Conservation (phyloP, 2,329 filamentous ascomycete species). For the Corinectria fuckeliana region DNA sequence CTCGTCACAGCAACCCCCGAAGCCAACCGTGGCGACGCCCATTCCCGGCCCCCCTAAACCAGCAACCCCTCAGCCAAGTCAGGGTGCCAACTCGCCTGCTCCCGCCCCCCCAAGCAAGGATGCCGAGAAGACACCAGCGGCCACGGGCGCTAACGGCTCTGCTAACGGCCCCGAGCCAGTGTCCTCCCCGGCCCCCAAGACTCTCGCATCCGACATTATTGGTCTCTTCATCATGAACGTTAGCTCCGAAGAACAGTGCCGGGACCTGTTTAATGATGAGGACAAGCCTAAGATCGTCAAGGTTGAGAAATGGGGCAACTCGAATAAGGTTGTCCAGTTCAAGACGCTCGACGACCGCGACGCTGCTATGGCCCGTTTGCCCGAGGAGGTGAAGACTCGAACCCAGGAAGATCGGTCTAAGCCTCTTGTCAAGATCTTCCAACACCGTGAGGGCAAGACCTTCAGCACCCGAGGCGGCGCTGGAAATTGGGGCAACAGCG, state of each 20-base stretch:
- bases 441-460: conserved; percentile 66
- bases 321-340: conserved; percentile 88
- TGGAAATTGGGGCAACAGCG: conserved; percentile 71
- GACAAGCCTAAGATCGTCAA: conserved; percentile 81
- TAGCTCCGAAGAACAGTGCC: conserved; percentile 81
- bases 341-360: conserved; percentile 80
- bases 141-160: conserved; percentile 60
- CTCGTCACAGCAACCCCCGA: conserved; percentile 48
- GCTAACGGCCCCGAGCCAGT: conserved; percentile 58
- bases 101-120: conserved; percentile 55
- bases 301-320: conserved; percentile 78
- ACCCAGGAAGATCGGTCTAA: conserved; percentile 76
- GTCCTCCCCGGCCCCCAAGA: conserved; percentile 67
- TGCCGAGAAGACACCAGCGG: conserved; percentile 58
- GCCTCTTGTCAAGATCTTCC: conserved; percentile 84
- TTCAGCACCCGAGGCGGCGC: conserved; percentile 68
- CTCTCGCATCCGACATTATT: conserved; percentile 69
- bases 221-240: conserved; percentile 91
- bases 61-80: conserved; percentile 57
- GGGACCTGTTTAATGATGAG: conserved; percentile 81
- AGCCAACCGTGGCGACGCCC: conserved; percentile 50
- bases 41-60: conserved; percentile 47
- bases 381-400: conserved; percentile 77
- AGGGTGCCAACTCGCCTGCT: conserved; percentile 47
- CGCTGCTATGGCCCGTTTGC: conserved; percentile 75